Conservation (phyloP, 768 basidiomycete genomes). For the Serpula lacrymans region DNA sequence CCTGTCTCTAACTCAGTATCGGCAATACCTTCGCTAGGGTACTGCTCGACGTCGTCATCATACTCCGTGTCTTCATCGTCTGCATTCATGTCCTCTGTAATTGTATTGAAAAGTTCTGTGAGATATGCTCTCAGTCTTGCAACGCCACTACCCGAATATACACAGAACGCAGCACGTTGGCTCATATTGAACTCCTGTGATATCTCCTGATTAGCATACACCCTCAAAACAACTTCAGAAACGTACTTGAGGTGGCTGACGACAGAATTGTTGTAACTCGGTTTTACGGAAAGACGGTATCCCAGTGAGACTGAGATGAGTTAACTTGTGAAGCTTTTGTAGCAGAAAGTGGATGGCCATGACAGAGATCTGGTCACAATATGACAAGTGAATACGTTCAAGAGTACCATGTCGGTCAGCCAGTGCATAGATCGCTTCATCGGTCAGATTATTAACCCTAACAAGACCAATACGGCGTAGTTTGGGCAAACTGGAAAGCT, state of each 20-base stretch:
- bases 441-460: constrained; percentile 88
- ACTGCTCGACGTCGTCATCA: constrained; percentile 42
- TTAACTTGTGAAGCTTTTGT: constrained; percentile 83
- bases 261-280: constrained; percentile 87
- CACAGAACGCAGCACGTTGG: constrained; percentile 90
- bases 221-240: neutral
- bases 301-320: constrained; percentile 97
- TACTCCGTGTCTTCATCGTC: constrained; percentile 67
- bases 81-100: constrained; percentile 65
- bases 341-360: constrained; percentile 89
- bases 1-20: constrained; percentile 32
- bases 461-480: constrained; percentile 94
- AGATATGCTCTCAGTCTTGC: constrained; percentile 77
- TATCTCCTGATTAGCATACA: constrained; percentile 4
- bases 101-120: constrained; percentile 69
- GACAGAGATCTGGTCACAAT: constrained; percentile 94
- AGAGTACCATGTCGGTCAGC: constrained; percentile 82
- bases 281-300: constrained; percentile 83
- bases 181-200: constrained; percentile 84
- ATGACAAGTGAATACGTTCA: constrained; percentile 95
- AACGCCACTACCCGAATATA: constrained; percentile 93
- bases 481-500: constrained; percentile 83
- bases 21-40: constrained; percentile 26
- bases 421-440: constrained; percentile 87
- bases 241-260: constrained; percentile 79